Evolutionary conservation across 192 early-diverging fungal species (phyloP), one percentile per base, ranked within the genome.

Genomic region (Backusella tuberculispora): DNA sequence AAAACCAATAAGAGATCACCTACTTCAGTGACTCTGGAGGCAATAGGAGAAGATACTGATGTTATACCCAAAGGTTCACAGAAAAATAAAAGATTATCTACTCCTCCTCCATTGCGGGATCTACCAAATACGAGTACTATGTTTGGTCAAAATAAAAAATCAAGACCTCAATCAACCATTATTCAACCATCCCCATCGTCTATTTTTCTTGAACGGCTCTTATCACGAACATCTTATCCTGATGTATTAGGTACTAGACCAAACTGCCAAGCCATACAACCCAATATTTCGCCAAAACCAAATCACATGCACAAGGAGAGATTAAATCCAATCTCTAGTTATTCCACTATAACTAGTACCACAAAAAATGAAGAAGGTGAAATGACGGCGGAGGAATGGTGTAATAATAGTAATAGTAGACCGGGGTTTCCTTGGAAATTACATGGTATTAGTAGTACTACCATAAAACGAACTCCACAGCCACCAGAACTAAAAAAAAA

Each of bases 41-140:
- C 53, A 60, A 60, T 60, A 60, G 53, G 53, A 60, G 53, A 60
- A 60, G 21, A 60, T 26, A 60, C 53, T 60, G 53, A 60, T 26
- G 29, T 34, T 34, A 26, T 26, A 26, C 21, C 53, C 53, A 60
- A 60, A 24, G 26, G 21, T 26, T 60, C 53, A 24, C 24, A 26
- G 29, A 34, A 34, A 34, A 34, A 34, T 24, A 26, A 29, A 3
- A 19, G 53, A 10, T 12, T 24, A 24, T 60, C 53, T 26, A 60
- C 19, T 5, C 53, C 53, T 60, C 53, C 53, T 60, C 26, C 13
- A 60, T 6, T 26, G 21, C 21, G 21, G 24, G 9, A 12, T 26
- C 10, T 9, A 60, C 53, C 21, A 26, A 19, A 13, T 60, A 19
- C 8, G 29, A 34, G 29, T 34, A 26, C 21, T 26, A 24, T 26